Base-by-base conservation (phyloP, 2,329 filamentous ascomycete species). In the Pseudogymnoascus sp. region DNA sequence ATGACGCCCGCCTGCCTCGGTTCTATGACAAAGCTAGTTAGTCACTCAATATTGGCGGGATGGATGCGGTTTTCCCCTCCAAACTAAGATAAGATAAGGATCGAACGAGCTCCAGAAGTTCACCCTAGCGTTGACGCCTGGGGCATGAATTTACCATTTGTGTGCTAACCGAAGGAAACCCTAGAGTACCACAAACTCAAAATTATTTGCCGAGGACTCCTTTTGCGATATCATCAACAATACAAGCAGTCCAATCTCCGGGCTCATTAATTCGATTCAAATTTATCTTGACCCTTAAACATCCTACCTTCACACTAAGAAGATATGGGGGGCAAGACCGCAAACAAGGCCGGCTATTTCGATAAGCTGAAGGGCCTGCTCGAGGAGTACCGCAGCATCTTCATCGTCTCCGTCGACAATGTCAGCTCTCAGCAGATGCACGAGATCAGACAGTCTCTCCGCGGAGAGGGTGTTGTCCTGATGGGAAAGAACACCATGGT, bases 401-500 rank as follows among this genome's bases (percentile, higher is more conserved):
- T 99, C 90, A 92, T 99, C 79, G 92, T 96, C 78, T 86, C 76
- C 76, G 88, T 93, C 76, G 90, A 97, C 91, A 99, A 97, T 99
- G 94, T 99, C 87, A 91, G 88, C 79, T 99, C 94, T 72, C 94
- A 99, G 87, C 95, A 99, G 88, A 99, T 99, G 95, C 94, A 99
- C 90, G 94, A 99, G 87, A 97, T 99, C 79, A 90, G 94, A 78
- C 81, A 88, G 74, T 80, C 90, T 74, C 89, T 99, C 78, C 92
- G 94, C 77, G 88, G 88, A 66, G 81, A 96, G 79, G 92, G 86
- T 80, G 89, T 97, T 72, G 92, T 99, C 72, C 84, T 99, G 81
- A 97, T 97, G 94, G 94, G 93, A 77, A 97, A 97, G 89, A 99
- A 99, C 88, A 99, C 94, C 80, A 99, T 99, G 94, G 93, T 94